Evolutionary conservation across 1,284 basidiomycete species (phyloP), one percentile per base, ranked within the genome.

Genomic region (Cryptococcus sp.): DNA sequence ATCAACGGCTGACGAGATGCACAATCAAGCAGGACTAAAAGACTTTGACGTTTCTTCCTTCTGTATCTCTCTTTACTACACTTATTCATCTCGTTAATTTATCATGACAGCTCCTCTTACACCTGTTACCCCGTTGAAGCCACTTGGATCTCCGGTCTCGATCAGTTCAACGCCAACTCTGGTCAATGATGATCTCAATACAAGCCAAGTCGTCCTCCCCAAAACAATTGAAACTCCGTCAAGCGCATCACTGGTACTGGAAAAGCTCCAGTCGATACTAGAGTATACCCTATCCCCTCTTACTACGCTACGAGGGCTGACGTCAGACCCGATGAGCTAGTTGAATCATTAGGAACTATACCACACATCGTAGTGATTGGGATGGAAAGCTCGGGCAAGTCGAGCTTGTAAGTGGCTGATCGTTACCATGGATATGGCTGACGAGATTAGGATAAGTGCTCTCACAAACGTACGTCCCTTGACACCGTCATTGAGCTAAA

Each of bases 371-470:
- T 59, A 34, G 55, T 48, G 1, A 31, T 61, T 4, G 66, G 66
- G 4, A 58, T 39, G 3, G 64, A 68, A 49, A 60, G 53, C 19
- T 54, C 56, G 0, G 66, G 64, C 24, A 68, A 68, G 49, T 60
- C 57, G 14, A 63, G 58, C 44, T 53, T 60, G 62, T 68, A 23
- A 55, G 62, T 45, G 14, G 2, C 14, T 34, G 14, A 4, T 18
- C 16, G n/a, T 18, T n/a, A 42, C 21, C 3, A 16, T 16, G 2
- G 16, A 39, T 18, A 25, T 28, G 43, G 18, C 23, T 43, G 40
- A 50, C 53, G 34, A 43, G 21, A 19, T 13, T 39, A 57, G 61
- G 0, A 46, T 59, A 14, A 52, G 48, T 5, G 34, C 45, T 18
- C 21, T 60, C 0, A 41, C 51, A 11, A 39, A 51, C 5, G 61